A percentile compares a stretch with the other conserved stretches of the same genome.
phyloP scores from a whole-genome alignment of 2,329 filamentous ascomycete species.

The Alternaria angustiovoidea region DNA sequence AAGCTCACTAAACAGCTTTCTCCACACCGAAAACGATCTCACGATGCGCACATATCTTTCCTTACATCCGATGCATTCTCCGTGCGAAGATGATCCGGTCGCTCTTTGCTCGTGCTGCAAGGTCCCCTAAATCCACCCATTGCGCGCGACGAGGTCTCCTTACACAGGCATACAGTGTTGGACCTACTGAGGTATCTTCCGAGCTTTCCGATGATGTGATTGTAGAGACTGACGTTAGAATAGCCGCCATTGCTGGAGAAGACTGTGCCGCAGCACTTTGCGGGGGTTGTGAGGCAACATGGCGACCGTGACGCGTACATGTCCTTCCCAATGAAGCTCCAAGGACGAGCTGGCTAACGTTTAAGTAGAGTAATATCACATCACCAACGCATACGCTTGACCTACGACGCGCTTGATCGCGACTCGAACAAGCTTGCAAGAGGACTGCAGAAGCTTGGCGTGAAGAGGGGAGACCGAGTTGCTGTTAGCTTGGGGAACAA shows the following conservation, averaged over 20 bases:
- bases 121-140: constrained; percentile 7
- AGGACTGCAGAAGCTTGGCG: constrained; percentile 73
- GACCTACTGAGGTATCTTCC: constrained; percentile 43
- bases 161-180: constrained; percentile 43
- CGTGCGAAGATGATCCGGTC: constrained; percentile 40
- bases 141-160: constrained; percentile 36
- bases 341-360: constrained; percentile 7
- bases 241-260: constrained; percentile 72
- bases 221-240: constrained; percentile 16
- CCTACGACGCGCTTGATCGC: constrained; percentile 77
- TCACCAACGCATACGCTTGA: constrained; percentile 71
- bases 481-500: constrained; percentile 88
- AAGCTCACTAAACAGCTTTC: constrained; percentile 5
- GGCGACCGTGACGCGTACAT: constrained; percentile 70
- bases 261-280: constrained; percentile 78
- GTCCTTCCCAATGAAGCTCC: not conserved
- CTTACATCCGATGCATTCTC: constrained; percentile 20
- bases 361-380: constrained; percentile 62
- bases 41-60: constrained; percentile 1
- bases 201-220: constrained; percentile 1
- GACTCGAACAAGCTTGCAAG: constrained; percentile 78
- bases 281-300: constrained; percentile 67
- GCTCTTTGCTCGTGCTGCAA: constrained; percentile 30
- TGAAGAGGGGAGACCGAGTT: constrained; percentile 83
- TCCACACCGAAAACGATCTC: not conserved